Evolutionary conservation across 2,329 filamentous ascomycete species (phyloP).

Genomic region (Pezicula radicicola): DNA sequence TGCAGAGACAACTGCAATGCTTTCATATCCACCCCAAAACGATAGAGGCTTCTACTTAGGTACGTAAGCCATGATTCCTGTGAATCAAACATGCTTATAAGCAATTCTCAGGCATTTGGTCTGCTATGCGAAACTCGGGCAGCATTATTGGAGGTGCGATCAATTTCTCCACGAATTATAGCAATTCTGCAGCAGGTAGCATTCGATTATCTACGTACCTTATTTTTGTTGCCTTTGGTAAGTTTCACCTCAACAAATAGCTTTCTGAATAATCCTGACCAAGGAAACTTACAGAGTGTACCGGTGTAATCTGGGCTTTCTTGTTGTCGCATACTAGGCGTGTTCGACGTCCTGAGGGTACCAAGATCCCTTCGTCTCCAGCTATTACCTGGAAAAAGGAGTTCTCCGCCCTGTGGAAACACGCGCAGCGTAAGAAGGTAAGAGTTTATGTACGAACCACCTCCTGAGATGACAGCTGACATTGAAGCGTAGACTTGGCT

Average conservation of each 20-base stretch:
- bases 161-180: conserved; percentile 62
- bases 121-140: conserved; percentile 53
- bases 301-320: conserved; percentile 28
- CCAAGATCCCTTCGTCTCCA: conserved; percentile 49
- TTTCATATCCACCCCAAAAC: conserved; percentile 31
- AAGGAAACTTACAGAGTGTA: conserved; percentile 16
- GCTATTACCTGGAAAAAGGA: conserved; percentile 54
- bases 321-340: conserved; percentile 52
- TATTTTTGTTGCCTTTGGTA: conserved; percentile 55
- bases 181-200: conserved; percentile 53
- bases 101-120: conserved; percentile 57
- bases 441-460: background rate
- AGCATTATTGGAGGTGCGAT: conserved; percentile 70
- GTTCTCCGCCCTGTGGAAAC: conserved; percentile 49
- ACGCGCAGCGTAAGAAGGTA: conserved; percentile 25
- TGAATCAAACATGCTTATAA: background rate
- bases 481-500: conserved; percentile 25
- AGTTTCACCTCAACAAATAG: background rate
- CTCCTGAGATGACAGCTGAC: background rate
- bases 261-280: no score
- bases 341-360: conserved; percentile 62
- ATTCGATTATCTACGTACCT: conserved; percentile 67
- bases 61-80: background rate
- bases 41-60: conserved; percentile 30
- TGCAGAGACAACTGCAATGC: conserved; percentile 33